Evolutionary conservation across 495 filamentous ascomycete genomes (phyloP), one percentile per base, ranked within the genome.

Genomic region (Hypoxylon cercidicola): DNA sequence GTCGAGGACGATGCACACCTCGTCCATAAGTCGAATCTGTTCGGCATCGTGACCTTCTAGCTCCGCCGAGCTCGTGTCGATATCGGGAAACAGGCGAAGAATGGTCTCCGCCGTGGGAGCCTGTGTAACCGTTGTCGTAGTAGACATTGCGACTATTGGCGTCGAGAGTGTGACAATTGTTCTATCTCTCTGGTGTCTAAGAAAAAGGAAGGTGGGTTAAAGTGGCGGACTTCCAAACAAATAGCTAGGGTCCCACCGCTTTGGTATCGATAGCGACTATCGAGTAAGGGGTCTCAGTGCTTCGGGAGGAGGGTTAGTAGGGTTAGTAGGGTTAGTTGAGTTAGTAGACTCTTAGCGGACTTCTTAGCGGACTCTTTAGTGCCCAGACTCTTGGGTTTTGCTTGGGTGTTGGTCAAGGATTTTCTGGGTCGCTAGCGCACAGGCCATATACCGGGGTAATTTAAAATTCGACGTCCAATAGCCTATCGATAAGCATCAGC

Each of bases 21-120:
- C 95, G 61, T 99, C 96, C 95, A 99, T 99, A 67, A 99, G 79
- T 23, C 93, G 89, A 62, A 97, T 93, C 77, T 99, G 95, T 76
- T 97, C 94, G 72, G 91, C 95, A 80, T 99, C 94, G 82, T 98
- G 96, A 44, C 95, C 95, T 51, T 87, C 88, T 53, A 93, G 82
- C 53, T 78, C 81, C 40, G 91, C 81, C 41, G 93, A 87, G 55
- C 85, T 88, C n/a, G 92, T 93, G 78, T 97, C 91, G 73, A 99
- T 96, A 60, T 98, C 95, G 25, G 95, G 94, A 77, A 99, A 98
- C 35, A 98, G 84, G 40, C 86, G 89, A 60, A 95, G 83, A 50
- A 98, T 90, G 62, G 90, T 93, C 50, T 94, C 88, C 8, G 93
- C 93, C 34, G 91, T 94, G 66, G 96, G 91, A 19, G 82, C 77